Evolutionary conservation across 202 grass and related monocot genomes (phyloP).

Genomic region (Panicum hallii): DNA sequence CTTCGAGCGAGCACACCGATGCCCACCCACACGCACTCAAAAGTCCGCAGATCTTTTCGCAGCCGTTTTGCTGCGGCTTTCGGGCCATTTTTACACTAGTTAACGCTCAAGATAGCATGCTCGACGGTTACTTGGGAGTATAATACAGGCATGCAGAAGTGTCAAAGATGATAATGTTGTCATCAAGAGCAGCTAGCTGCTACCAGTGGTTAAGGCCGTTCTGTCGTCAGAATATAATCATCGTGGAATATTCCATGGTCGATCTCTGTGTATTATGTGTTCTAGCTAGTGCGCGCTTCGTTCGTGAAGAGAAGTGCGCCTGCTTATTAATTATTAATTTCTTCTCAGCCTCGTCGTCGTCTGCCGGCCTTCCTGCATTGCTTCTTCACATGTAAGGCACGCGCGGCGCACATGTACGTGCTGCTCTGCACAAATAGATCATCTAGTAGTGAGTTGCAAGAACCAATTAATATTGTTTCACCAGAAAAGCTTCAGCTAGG

Average conservation of each 20-base stretch:
- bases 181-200: not conserved
- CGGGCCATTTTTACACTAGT: not conserved
- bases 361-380: not conserved
- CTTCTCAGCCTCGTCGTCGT: not conserved
- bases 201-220: not conserved
- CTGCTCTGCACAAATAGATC: not conserved
- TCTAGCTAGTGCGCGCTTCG: not conserved
- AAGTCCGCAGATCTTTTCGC: not conserved
- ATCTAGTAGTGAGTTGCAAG: not conserved
- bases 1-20: too few species aligned
- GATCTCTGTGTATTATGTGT: too few species aligned
- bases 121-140: not conserved
- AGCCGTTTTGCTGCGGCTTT: not conserved
- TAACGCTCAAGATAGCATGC: not conserved
- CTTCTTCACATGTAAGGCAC: slow-evolving; percentile 1
- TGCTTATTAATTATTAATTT: not conserved
- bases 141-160: not conserved
- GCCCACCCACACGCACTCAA: too few species aligned
- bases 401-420: not conserved
- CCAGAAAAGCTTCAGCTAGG: not conserved
- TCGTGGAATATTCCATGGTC: not conserved
- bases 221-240: not conserved
- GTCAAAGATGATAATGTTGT: not conserved
- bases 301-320: not conserved
- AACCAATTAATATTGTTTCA: not conserved